These are phyloP conservation scores for Leptodontidium sp. DNA, from an alignment of 2,329 filamentous ascomycete genomes.

Conservation along the genomic window DNA sequence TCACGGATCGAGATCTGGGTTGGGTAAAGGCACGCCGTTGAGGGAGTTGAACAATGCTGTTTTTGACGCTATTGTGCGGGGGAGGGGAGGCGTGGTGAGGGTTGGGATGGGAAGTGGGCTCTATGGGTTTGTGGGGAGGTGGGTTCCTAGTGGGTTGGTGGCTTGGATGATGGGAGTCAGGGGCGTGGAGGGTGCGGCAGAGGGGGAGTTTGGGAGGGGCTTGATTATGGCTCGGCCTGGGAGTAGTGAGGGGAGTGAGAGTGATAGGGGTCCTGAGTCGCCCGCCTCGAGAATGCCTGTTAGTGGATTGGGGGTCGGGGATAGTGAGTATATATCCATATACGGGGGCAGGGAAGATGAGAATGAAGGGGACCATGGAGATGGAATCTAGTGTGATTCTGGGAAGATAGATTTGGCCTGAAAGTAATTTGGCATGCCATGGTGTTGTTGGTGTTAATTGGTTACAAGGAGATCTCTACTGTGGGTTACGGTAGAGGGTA, in stretches of 20 bases:
- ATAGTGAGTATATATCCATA: slow-evolving; percentile 44
- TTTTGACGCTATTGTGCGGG: slow-evolving; percentile 83
- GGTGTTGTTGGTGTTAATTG: neutral
- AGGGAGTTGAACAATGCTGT: slow-evolving; percentile 85
- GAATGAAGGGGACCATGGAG: slow-evolving; percentile 8
- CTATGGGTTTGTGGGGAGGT: slow-evolving; percentile 86
- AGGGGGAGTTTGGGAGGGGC: slow-evolving; percentile 31
- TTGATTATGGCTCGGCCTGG: slow-evolving; percentile 18
- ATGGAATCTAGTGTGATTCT: neutral
- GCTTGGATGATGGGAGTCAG: slow-evolving; percentile 91
- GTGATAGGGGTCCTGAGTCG: slow-evolving; percentile 32
- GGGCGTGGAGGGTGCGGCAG: slow-evolving; percentile 51
- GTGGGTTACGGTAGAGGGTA: neutral
- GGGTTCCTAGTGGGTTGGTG: slow-evolving; percentile 80
- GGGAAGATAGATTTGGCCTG: neutral
- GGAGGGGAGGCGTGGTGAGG: slow-evolving; percentile 67
- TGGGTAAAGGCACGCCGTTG: slow-evolving; percentile 63
- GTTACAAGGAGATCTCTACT: slow-evolving; percentile 7
- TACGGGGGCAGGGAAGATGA: slow-evolving; percentile 29
- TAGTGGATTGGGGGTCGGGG: slow-evolving; percentile 32
- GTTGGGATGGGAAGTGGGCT: slow-evolving; percentile 85
- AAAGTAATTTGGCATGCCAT: neutral
- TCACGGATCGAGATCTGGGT: slow-evolving; percentile 45
- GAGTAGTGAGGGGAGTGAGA: slow-evolving; percentile 27
- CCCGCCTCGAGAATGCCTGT: slow-evolving; percentile 12